A percentile compares a stretch with the other conserved stretches of the same genome.
phyloP scores from a whole-genome alignment of 2,329 filamentous ascomycete genomes.

The Fusarium graminum region DNA sequence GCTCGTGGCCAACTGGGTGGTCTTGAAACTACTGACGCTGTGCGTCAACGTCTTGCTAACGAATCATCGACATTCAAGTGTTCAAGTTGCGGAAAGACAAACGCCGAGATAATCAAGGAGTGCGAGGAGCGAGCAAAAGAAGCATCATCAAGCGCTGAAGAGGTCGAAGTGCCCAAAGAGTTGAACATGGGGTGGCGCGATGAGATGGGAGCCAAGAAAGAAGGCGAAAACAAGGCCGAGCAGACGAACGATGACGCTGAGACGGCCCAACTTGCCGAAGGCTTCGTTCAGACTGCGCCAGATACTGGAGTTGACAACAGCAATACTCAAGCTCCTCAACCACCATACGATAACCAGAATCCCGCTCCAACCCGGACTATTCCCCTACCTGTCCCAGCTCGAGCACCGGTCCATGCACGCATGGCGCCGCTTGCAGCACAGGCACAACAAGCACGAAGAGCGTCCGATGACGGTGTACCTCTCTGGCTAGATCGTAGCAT shows the following conservation, averaged over 20 bases:
- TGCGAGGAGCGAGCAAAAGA: slow-evolving; percentile 69
- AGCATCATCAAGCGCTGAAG: slow-evolving; percentile 52
- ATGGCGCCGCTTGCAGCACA: slow-evolving; percentile 27
- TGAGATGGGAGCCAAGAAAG: slow-evolving; percentile 66
- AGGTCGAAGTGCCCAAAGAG: slow-evolving; percentile 66
- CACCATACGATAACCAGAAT: slow-evolving; percentile 22
- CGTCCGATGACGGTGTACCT: slow-evolving; percentile 65
- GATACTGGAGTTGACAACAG: slow-evolving; percentile 9
- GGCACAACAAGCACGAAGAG: slow-evolving; percentile 38
- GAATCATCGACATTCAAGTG: slow-evolving; percentile 78
- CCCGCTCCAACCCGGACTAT: slow-evolving; percentile 34
- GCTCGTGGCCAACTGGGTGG: slow-evolving; percentile 90
- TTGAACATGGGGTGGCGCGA: slow-evolving; percentile 79
- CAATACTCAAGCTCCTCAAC: slow-evolving; percentile 10
- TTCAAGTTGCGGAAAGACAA: slow-evolving; percentile 75
- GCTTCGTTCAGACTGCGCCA: slow-evolving; percentile 66
- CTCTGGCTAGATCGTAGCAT: slow-evolving; percentile 88
- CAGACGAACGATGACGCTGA: slow-evolving; percentile 54
- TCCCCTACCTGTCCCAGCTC: slow-evolving; percentile 21
- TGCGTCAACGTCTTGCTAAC: slow-evolving; percentile 76
- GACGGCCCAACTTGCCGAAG: slow-evolving; percentile 67
- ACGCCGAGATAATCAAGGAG: slow-evolving; percentile 80
- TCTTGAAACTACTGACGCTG: slow-evolving; percentile 78
- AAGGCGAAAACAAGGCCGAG: slow-evolving; percentile 20
- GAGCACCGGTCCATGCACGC: slow-evolving; percentile 10